Percentiles rank a stretch among this genome's conserved stretches.
These are phyloP conservation scores for Amphirosellinia nigrospora DNA, from an alignment of 495 filamentous ascomycete species.

Conservation along the genomic window DNA sequence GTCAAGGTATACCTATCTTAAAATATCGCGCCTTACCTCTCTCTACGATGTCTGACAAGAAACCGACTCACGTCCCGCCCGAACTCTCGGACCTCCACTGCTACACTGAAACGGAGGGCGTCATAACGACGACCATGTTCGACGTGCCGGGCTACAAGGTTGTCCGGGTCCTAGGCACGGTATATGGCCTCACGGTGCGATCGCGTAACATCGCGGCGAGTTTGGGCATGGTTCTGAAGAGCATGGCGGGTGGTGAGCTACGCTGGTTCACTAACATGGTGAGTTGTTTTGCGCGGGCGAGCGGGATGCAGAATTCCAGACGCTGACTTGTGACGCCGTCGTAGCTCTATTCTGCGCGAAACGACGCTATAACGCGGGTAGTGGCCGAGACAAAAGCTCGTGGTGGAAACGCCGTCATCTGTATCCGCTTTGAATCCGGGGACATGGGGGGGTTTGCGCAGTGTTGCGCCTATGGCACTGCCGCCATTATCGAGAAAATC, in stretches of 20 bases:
- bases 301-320: background rate
- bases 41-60: conserved; percentile 18
- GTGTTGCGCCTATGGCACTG: conserved; percentile 66
- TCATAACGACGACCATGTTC: conserved; percentile 58
- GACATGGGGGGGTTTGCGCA: conserved; percentile 60
- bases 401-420: conserved; percentile 66
- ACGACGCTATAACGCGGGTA: conserved; percentile 60
- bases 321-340: background rate
- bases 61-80: conserved; percentile 39
- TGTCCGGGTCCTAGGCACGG: conserved; percentile 60
- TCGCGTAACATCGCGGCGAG: conserved; percentile 55
- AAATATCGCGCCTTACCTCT: background rate
- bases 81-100: conserved; percentile 53
- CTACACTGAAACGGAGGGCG: conserved; percentile 66
- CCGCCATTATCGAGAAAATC: conserved; percentile 58
- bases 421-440: conserved; percentile 60
- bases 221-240: conserved; percentile 55
- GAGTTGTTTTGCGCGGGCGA: background rate
- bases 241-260: conserved; percentile 62
- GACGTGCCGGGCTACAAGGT: conserved; percentile 65
- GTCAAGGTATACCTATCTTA: background rate
- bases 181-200: conserved; percentile 66
- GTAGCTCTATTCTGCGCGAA: conserved; percentile 58
- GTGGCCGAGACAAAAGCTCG: conserved; percentile 62
- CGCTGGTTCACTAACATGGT: conserved; percentile 60